phyloP scores from a whole-genome alignment of 257 asterid species.

The Solanum gandarillasii region DNA sequence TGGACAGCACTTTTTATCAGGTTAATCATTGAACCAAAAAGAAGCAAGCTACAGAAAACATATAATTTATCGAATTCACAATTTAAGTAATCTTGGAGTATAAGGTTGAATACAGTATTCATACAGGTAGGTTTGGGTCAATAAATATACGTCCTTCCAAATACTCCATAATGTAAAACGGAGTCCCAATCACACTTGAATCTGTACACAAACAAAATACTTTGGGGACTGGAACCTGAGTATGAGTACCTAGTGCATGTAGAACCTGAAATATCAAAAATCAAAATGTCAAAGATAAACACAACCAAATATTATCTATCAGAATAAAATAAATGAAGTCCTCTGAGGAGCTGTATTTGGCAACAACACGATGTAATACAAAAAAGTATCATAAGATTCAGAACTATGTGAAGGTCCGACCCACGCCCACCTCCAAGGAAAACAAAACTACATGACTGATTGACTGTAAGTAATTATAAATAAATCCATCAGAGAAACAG shows the following conservation, averaged over 20 bases:
- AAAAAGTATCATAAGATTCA: background rate
- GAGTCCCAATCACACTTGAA: conserved; percentile 75
- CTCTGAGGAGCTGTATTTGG: background rate
- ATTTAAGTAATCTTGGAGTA: background rate
- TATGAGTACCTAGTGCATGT: conserved; percentile 64
- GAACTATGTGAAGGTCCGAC: background rate
- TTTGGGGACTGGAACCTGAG: conserved; percentile 82
- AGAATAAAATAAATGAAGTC: background rate
- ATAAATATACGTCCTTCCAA: conserved; percentile 86
- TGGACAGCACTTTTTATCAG: background rate
- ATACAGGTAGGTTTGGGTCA: conserved; percentile 80
- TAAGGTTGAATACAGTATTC: background rate
- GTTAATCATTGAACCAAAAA: background rate
- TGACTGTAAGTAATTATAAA: background rate
- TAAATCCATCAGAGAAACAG: background rate
- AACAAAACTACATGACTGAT: background rate
- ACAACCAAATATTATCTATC: background rate
- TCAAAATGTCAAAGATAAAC: background rate
- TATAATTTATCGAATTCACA: background rate
- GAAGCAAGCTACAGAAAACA: background rate
- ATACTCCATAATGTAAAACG: conserved; percentile 96
- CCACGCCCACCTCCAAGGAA: background rate
- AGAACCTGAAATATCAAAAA: conserved; percentile 53
- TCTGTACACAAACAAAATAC: conserved; percentile 83
- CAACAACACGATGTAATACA: background rate